These are phyloP conservation scores for Pythium pyrilobum DNA, from an alignment of 352 stramenopile genomes.

Conservation along the genomic window DNA sequence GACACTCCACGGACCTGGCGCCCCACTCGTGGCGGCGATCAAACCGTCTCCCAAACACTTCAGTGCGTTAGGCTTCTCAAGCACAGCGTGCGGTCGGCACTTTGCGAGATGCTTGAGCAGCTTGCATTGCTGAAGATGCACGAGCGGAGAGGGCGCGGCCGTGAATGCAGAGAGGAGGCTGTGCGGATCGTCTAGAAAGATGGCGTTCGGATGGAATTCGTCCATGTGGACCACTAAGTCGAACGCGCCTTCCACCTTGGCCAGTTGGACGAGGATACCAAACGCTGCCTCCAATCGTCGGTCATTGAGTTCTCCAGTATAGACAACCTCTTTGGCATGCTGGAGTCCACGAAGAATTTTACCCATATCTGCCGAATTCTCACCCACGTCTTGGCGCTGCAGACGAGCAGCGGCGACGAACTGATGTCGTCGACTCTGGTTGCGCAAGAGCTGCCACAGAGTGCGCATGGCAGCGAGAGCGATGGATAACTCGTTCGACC, in stretches of 20 bases:
- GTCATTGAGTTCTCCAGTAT: neutral
- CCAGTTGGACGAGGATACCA: slow-evolving; percentile 6
- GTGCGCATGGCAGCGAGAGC: neutral
- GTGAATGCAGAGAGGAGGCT: slow-evolving; percentile 1
- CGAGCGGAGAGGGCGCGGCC: neutral
- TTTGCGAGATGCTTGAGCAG: slow-evolving; percentile 5
- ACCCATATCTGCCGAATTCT: no score
- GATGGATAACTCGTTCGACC: neutral
- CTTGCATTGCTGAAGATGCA: slow-evolving; percentile 15
- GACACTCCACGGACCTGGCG: neutral
- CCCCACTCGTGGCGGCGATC: neutral
- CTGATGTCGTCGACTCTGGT: slow-evolving; percentile 1
- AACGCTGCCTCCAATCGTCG: slow-evolving; percentile 4
- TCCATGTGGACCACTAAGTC: slow-evolving; percentile 6
- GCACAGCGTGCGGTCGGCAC: neutral
- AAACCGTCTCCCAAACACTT: neutral
- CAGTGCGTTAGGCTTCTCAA: neutral
- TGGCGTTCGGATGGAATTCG: slow-evolving; percentile 9
- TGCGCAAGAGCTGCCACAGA: slow-evolving; percentile 7
- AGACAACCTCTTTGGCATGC: slow-evolving; percentile 8
- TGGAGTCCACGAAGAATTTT: neutral
- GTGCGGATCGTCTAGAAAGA: slow-evolving; percentile 10
- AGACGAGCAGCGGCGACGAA: neutral
- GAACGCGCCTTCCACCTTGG: slow-evolving; percentile 2
- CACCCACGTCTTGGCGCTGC: no score